Evolutionary conservation across 345 rosid genomes (phyloP).

Genomic region (Linum usitatissimum): DNA sequence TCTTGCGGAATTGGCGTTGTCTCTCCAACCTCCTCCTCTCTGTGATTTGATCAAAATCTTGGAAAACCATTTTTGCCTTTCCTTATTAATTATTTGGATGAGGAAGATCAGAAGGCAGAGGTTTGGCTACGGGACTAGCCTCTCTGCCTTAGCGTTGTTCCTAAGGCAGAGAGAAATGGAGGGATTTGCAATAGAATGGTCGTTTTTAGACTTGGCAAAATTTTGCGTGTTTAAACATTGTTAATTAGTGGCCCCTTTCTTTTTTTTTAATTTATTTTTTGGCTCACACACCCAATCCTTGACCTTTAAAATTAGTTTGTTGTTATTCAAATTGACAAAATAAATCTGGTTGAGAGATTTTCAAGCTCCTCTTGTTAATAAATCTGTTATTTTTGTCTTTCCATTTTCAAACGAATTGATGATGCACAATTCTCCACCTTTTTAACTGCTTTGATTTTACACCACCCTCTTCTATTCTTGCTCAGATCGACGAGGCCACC

Average conservation of each 20-base stretch:
- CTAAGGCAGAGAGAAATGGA: conserved; percentile 46
- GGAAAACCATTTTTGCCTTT: conserved; percentile 53
- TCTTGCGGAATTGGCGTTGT: conserved; percentile 36
- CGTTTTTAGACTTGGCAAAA: background rate
- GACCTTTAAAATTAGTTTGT: conserved; percentile 6
- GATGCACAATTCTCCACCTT: conserved; percentile 6
- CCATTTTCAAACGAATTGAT: conserved; percentile 6
- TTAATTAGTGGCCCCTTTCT: background rate
- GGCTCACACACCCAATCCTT: conserved; percentile 9
- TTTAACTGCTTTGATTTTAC: conserved; percentile 25
- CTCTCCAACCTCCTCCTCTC: conserved; percentile 55
- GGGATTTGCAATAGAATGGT: background rate
- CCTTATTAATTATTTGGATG: no score
- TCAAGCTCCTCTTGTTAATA: conserved; percentile 32
- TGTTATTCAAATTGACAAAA: conserved; percentile 13
- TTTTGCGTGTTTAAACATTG: background rate
- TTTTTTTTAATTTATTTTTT: conserved; percentile 5
- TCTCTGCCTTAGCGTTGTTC: conserved; percentile 45
- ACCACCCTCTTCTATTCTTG: conserved; percentile 6
- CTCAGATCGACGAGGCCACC: no score
- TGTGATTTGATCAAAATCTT: conserved; percentile 66
- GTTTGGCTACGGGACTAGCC: conserved; percentile 4
- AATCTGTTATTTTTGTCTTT: conserved; percentile 18
- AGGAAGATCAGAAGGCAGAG: conserved; percentile 21
- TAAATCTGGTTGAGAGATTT: conserved; percentile 52